A percentile compares a stretch with the other conserved stretches of the same genome.
Evolutionary conservation across 2,329 filamentous ascomycete species (phyloP).

Genomic region (Colletotrichum somersetense): DNA sequence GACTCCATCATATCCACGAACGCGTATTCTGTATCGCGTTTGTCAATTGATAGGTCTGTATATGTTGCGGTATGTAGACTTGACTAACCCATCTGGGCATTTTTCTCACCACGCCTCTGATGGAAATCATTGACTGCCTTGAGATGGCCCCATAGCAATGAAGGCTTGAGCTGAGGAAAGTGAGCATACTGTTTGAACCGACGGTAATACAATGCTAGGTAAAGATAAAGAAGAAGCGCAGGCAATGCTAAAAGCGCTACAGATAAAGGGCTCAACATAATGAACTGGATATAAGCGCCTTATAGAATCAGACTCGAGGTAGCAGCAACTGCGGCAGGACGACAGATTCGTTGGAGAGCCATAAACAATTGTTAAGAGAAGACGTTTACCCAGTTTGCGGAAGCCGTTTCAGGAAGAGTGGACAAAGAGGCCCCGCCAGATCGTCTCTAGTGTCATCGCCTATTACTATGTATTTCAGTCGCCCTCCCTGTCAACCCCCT

Average conservation of each 20-base stretch:
- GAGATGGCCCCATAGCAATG: constrained; percentile 39
- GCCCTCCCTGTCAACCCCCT: too few species aligned
- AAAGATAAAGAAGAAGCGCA: constrained; percentile 27
- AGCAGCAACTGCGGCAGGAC: background rate
- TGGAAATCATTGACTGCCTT: constrained; percentile 19
- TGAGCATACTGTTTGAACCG: constrained; percentile 36
- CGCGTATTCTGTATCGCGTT: constrained; percentile 42
- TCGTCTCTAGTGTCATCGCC: background rate
- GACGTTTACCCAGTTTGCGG: background rate
- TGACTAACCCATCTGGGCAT: constrained; percentile 19
- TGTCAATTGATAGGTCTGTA: background rate
- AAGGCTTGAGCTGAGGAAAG: constrained; percentile 36
- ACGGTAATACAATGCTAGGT: constrained; percentile 28
- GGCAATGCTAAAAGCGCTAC: constrained; percentile 27
- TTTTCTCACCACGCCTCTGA: constrained; percentile 15
- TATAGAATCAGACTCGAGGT: background rate
- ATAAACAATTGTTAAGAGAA: background rate
- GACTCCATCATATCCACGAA: constrained; percentile 47
- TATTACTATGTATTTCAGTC: too few species aligned
- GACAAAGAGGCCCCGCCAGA: background rate
- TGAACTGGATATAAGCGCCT: background rate
- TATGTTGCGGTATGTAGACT: too few species aligned
- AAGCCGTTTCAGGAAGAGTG: constrained; percentile 21
- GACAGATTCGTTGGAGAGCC: background rate
- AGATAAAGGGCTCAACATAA: constrained; percentile 15